A percentile compares a stretch with the other conserved stretches of the same genome.
Evolutionary conservation across 139 green algal species (phyloP).

Genomic region (Volvox reticuliferus): DNA sequence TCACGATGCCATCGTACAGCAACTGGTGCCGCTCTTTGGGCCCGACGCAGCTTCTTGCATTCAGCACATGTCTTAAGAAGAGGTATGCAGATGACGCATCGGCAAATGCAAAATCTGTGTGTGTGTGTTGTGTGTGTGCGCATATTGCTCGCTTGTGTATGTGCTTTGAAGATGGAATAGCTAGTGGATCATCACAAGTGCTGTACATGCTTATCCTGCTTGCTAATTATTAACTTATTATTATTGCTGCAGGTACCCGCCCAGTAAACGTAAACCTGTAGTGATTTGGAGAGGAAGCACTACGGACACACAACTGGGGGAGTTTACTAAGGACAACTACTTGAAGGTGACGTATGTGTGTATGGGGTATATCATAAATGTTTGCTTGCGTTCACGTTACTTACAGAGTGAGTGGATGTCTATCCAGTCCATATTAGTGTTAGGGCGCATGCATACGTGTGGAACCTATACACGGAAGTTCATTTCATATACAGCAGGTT

Average conservation of each 20-base stretch:
- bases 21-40: constrained; percentile 54
- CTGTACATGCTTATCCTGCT: no score
- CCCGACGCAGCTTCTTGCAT: constrained; percentile 36
- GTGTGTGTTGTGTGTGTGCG: neutral
- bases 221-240: no score
- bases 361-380: neutral
- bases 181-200: no score
- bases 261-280: constrained; percentile 14
- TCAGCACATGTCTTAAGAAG: constrained; percentile 44
- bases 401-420: neutral
- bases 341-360: constrained; percentile 11
- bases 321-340: constrained; percentile 49
- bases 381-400: neutral
- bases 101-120: neutral
- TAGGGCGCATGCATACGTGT: neutral
- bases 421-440: neutral
- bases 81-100: neutral
- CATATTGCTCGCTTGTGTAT: neutral
- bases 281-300: constrained; percentile 63
- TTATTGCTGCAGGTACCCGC: constrained; percentile 25
- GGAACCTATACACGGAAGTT: neutral
- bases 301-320: constrained; percentile 43
- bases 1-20: constrained; percentile 57
- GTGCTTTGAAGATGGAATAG: no score
- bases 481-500: neutral